Conservation (phyloP, 2,329 filamentous ascomycete species). For the Aureobasidium vineae region DNA sequence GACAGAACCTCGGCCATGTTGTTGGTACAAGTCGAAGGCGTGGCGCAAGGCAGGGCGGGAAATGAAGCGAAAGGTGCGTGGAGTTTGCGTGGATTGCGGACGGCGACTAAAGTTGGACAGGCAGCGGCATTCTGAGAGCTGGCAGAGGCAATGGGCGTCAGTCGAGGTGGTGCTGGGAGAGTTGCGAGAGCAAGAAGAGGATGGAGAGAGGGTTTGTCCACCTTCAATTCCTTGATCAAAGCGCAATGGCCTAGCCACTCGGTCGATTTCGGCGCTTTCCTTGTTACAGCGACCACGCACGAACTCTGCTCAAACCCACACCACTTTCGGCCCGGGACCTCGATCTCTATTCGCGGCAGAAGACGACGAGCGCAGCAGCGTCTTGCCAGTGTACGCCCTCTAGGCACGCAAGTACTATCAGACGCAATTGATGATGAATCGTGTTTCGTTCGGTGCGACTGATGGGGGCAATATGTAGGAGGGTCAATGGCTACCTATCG, state of each 20-base stretch:
- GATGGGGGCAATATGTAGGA: neutral
- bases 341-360: neutral
- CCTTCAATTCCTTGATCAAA: constrained; percentile 22
- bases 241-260: neutral
- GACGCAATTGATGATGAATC: constrained; percentile 5
- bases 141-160: neutral
- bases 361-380: neutral
- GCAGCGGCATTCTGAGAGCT: constrained; percentile 19
- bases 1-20: constrained; percentile 48
- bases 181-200: constrained; percentile 10
- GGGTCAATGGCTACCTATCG: constrained; percentile 8
- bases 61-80: constrained; percentile 12
- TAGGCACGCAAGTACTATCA: neutral
- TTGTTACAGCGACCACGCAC: neutral
- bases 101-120: constrained; percentile 17
- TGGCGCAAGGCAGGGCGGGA: constrained; percentile 19
- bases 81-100: neutral
- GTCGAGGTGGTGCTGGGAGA: constrained; percentile 7
- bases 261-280: neutral
- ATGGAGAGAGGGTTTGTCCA: constrained; percentile 11
- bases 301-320: neutral
- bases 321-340: neutral
- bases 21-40: constrained; percentile 1
- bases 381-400: neutral
- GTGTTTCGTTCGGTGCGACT: neutral